Conservation (phyloP, 163 green algal genomes). For the Chloromonas sp. region DNA sequence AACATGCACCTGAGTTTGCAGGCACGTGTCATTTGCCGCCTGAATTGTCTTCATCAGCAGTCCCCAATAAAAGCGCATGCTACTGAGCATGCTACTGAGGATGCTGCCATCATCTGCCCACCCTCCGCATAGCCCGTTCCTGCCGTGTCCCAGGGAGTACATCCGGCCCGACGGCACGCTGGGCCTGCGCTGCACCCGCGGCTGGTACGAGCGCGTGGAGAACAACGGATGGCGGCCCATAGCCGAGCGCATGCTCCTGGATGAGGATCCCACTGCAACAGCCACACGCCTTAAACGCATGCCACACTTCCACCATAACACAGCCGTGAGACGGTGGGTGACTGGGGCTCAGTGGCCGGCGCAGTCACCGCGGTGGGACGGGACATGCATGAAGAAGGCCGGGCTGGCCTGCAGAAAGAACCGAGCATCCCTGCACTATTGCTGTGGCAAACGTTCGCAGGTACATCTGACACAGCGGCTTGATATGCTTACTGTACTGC, state of each 20-base stretch:
- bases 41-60: neutral
- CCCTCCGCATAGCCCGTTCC: neutral
- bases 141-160: constrained; percentile 29
- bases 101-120: neutral
- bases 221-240: constrained; percentile 66
- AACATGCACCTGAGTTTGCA: too few relatives aligned
- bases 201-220: constrained; percentile 56
- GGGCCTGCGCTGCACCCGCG: constrained; percentile 31
- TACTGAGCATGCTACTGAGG: neutral
- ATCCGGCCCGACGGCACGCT: constrained; percentile 42
- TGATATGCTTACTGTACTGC: too few relatives aligned
- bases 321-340: constrained; percentile 21
- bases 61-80: neutral
- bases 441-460: too few relatives aligned
- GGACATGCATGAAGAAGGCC: too few relatives aligned
- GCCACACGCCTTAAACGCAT: constrained; percentile 16
- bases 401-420: too few relatives aligned
- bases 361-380: too few relatives aligned
- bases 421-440: too few relatives aligned
- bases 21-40: too few relatives aligned
- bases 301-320: constrained; percentile 33
- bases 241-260: constrained; percentile 43
- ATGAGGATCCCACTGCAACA: constrained; percentile 36
- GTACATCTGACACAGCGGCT: too few relatives aligned
- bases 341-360: too few relatives aligned